Evolutionary conservation across 441 rosid species (phyloP).

Genomic region (Eruca vesicaria): DNA sequence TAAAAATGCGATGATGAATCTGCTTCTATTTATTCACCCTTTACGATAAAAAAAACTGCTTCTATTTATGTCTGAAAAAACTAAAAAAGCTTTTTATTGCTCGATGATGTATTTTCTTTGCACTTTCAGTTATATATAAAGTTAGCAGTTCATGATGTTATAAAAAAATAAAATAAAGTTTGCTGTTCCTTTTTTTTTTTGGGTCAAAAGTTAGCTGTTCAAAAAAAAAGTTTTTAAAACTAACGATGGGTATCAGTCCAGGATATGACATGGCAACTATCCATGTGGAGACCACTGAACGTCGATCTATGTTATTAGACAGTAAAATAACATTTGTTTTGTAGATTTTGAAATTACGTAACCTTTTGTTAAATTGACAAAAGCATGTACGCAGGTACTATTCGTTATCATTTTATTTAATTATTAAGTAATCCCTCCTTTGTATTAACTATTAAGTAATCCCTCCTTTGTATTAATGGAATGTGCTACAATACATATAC

Average conservation of each 20-base stretch:
- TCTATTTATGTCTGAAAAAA: neutral
- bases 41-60: no score
- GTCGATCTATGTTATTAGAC: neutral
- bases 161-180: no score
- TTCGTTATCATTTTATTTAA: neutral
- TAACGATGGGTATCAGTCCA: neutral
- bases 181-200: no score
- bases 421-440: neutral
- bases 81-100: no score
- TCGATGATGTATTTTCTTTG: no score
- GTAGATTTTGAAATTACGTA: neutral
- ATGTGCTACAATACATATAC: neutral
- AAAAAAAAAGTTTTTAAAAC: neutral
- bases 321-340: neutral
- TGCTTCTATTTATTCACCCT: neutral
- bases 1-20: neutral
- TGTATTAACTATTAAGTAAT: no score
- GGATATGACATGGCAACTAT: neutral
- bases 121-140: no score
- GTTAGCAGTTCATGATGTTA: no score
- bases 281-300: constrained; percentile 11
- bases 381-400: neutral
- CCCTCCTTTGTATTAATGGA: neutral
- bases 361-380: neutral
- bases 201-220: no score